These are phyloP conservation scores for Wickerhamomyces kurtzmanii DNA, from an alignment of 805 yeast species.

Conservation along the genomic window DNA sequence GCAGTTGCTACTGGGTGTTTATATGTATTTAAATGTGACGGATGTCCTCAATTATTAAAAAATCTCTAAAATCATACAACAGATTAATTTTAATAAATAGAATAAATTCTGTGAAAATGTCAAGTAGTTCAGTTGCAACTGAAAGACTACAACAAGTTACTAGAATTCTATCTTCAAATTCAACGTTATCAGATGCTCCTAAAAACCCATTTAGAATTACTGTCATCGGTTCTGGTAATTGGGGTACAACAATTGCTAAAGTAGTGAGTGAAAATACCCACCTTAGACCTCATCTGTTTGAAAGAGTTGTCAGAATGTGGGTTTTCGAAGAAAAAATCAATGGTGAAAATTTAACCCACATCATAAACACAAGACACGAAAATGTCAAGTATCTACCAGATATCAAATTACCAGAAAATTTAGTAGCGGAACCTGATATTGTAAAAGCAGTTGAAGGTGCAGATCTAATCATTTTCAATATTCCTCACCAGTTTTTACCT, in stretches of 20 bases:
- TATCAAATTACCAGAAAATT: slow-evolving; percentile 75
- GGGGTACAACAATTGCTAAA: slow-evolving; percentile 98
- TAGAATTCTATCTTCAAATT: too few relatives aligned
- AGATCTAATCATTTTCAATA: slow-evolving; percentile 84
- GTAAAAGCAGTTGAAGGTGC: slow-evolving; percentile 69
- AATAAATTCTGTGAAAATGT: too few relatives aligned
- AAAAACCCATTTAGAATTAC: slow-evolving; percentile 43
- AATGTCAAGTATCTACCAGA: slow-evolving; percentile 93
- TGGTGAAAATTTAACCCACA: slow-evolving; percentile 70
- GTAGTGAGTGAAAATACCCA: slow-evolving; percentile 83
- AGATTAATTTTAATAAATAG: too few relatives aligned
- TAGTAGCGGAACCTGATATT: slow-evolving; percentile 81
- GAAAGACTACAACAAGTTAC: too few relatives aligned
- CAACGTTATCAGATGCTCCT: too few relatives aligned
- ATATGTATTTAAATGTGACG: too few relatives aligned
- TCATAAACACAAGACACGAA: slow-evolving; percentile 84
- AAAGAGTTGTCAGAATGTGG: slow-evolving; percentile 86
- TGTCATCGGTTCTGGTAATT: slow-evolving; percentile 93
- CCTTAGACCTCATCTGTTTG: slow-evolving; percentile 64
- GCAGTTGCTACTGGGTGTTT: too few relatives aligned
- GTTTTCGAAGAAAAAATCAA: slow-evolving; percentile 79
- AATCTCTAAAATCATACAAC: too few relatives aligned
- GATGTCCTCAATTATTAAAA: too few relatives aligned
- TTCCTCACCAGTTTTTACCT: slow-evolving; percentile 93
- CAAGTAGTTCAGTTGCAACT: too few relatives aligned